A percentile compares a stretch with the other conserved stretches of the same genome.
Evolutionary conservation across 306 rosid species (phyloP).

Genomic region (Corylus americana): DNA sequence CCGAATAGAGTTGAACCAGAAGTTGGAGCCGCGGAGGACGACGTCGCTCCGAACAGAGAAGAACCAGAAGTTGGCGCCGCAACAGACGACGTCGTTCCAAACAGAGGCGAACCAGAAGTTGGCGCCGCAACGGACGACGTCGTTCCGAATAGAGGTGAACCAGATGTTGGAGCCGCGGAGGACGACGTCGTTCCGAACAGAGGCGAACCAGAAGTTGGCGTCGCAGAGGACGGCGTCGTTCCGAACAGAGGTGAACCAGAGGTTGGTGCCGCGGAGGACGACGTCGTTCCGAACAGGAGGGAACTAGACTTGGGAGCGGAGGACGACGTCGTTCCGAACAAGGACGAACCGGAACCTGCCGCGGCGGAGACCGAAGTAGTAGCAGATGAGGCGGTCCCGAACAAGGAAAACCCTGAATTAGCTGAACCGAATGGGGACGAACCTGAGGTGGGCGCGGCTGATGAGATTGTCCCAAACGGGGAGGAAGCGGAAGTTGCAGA

Average conservation of each 20-base stretch:
- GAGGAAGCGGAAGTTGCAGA: conserved; percentile 11
- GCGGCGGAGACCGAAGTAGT: background rate
- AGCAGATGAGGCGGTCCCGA: conserved; percentile 16
- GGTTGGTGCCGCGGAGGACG: conserved; percentile 19
- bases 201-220: conserved; percentile 21
- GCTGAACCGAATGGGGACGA: conserved; percentile 32
- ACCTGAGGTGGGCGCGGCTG: conserved; percentile 13
- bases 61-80: conserved; percentile 22
- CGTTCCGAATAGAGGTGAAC: conserved; percentile 19
- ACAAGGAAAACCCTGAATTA: conserved; percentile 11
- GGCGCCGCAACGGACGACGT: conserved; percentile 25
- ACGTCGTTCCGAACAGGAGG: background rate
- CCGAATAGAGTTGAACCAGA: conserved; percentile 25
- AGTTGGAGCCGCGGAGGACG: conserved; percentile 23
- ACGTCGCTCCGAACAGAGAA: conserved; percentile 15
- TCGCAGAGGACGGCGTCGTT: conserved; percentile 19
- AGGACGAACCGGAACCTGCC: background rate
- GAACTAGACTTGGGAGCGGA: background rate
- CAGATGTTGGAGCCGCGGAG: background rate
- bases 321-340: conserved; percentile 30
- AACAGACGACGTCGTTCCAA: conserved; percentile 27
- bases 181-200: conserved; percentile 31
- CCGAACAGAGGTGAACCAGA: conserved; percentile 16
- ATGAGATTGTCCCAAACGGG: conserved; percentile 26
- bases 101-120: conserved; percentile 19